Percentiles rank a stretch among this genome's conserved stretches.
Evolutionary conservation across 129 eudicot genomes (phyloP).

Genomic region (Cynara cardunculus): DNA sequence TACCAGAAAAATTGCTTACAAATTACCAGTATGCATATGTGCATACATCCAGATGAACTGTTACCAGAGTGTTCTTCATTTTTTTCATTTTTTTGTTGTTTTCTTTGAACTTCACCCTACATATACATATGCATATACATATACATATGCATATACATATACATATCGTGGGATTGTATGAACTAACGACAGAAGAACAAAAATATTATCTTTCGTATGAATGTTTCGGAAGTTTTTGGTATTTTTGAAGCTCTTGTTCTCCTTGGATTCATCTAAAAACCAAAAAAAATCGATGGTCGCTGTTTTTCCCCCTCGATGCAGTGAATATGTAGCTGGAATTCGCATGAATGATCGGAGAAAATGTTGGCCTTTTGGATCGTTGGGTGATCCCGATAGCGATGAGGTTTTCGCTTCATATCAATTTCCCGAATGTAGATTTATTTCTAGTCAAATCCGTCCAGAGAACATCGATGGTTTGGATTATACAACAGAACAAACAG

Average conservation of each 20-base stretch:
- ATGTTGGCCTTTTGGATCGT: constrained; percentile 39
- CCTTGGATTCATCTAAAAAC: not conserved
- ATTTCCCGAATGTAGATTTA: constrained; percentile 6
- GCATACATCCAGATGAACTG: too few relatives aligned
- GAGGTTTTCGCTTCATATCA: constrained; percentile 16
- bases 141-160: too few relatives aligned
- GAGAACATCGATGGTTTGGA: not conserved
- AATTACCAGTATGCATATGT: too few relatives aligned
- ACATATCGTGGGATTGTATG: not conserved
- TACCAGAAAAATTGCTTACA: too few relatives aligned
- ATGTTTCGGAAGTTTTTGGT: not conserved
- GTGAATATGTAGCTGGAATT: constrained; percentile 36
- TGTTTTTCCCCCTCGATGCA: constrained; percentile 21
- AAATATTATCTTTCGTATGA: not conserved
- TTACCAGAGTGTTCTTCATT: too few relatives aligned
- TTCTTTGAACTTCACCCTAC: too few relatives aligned
- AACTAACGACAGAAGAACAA: not conserved
- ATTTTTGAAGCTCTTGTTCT: constrained; percentile 1
- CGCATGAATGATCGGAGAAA: constrained; percentile 28
- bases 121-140: too few relatives aligned
- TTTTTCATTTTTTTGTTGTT: too few relatives aligned
- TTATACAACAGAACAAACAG: constrained; percentile 19
- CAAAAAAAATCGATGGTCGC: not conserved
- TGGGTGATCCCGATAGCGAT: constrained; percentile 12
- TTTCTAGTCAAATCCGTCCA: constrained; percentile 11